These are phyloP conservation scores for Beauveria asiatica DNA, from an alignment of 2,329 filamentous ascomycete species.

Conservation along the genomic window DNA sequence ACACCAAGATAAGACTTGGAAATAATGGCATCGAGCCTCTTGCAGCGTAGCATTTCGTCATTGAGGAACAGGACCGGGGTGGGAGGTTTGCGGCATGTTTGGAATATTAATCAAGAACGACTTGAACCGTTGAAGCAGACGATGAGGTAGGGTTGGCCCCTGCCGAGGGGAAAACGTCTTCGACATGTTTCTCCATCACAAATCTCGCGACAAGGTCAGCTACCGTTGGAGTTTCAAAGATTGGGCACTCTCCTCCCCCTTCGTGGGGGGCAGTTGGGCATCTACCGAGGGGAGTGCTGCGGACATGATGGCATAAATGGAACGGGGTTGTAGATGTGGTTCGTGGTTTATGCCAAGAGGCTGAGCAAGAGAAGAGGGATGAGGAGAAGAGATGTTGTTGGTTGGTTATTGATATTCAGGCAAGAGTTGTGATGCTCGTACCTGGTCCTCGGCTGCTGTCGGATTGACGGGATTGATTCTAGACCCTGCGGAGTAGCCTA, in stretches of 20 bases:
- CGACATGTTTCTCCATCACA: neutral
- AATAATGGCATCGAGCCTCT: no score
- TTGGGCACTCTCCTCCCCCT: neutral
- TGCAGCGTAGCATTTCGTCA: no score
- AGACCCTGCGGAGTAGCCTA: no score
- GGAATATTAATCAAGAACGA: no score
- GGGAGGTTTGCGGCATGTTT: no score
- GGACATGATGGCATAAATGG: neutral
- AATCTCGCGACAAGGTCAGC: neutral
- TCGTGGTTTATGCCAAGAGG: neutral
- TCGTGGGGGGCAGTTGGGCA: neutral
- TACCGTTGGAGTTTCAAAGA: conserved; percentile 1
- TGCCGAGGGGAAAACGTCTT: neutral
- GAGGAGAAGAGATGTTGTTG: neutral
- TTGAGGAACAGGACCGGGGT: no score
- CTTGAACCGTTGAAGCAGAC: no score
- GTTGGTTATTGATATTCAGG: no score
- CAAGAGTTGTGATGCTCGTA: no score
- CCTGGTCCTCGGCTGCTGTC: no score
- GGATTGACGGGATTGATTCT: no score
- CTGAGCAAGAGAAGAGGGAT: neutral
- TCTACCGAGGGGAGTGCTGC: neutral
- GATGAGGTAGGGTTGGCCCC: neutral
- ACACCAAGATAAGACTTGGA: no score
- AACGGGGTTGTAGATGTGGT: neutral